Evolutionary conservation across 2,329 filamentous ascomycete genomes (phyloP), one percentile per base, ranked within the genome.

Genomic region (Sordariomycetes sp.): DNA sequence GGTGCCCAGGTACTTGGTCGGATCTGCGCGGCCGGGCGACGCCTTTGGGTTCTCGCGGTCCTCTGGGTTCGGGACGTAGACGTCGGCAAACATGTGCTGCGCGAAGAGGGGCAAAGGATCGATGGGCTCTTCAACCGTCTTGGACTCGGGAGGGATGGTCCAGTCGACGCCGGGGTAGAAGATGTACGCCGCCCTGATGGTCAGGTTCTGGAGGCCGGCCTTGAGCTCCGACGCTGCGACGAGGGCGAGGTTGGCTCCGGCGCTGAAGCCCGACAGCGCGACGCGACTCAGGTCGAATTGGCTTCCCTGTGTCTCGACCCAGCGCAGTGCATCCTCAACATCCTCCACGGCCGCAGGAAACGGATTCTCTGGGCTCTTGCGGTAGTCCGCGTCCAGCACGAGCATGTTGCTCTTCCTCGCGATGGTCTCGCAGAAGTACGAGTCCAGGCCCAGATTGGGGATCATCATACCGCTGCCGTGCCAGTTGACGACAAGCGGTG

Each of bases 221-320:
- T 15, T 12, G 7, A 27, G 6, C 25, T 27, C 12, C 12, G 25
- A 27, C 25, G 19, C 33, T 2, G 44, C 50, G 1, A 50, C 41
- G 1, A 70, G 42, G 8, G 60, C 59, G 16, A 71, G 45, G 37
- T 59, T 66, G 1, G 51, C 67, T 2, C 69, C 69, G 0, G 63
- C 61, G 8, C 59, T 64, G 30, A 64, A 64, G 0, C 68, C 68
- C 6, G 60, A 63, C 0, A 70, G 30, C 3, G 61, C 66, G 8
- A 71, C 42, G 1, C 49, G 43, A 1, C 45, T 39, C 2, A 49
- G 39, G 42, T 64, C 53, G 16, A 58, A 55, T 10, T 44, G 38
- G 12, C 43, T 46, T 1, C 41, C 29, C 25, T 43, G 48, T 1
- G 46, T 39, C n/a, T 35, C 33, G 2, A 59, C 40, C 62, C 58